These are phyloP conservation scores for Colletotrichum sp. DNA, from an alignment of 2,329 filamentous ascomycete species.

Conservation along the genomic window DNA sequence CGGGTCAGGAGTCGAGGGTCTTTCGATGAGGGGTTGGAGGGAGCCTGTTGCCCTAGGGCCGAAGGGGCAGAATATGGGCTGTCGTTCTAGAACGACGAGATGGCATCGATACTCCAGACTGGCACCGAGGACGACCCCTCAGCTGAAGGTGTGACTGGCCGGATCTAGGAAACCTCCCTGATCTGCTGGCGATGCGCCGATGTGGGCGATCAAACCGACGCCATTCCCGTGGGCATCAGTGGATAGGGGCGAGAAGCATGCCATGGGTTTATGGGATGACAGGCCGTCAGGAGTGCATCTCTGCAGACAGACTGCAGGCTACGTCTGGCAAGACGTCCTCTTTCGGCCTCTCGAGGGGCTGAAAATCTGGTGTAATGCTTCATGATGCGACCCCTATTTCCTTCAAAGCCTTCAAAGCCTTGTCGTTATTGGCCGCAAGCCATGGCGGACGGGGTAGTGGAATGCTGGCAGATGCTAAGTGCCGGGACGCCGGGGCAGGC, in stretches of 20 bases:
- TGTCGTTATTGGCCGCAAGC: not conserved
- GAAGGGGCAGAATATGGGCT: not conserved
- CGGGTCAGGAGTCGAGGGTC: not conserved
- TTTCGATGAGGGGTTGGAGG: not conserved
- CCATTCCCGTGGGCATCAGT: not conserved
- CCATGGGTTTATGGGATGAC: not conserved
- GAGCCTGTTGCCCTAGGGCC: not conserved
- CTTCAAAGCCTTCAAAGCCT: not conserved
- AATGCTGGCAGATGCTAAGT: not conserved
- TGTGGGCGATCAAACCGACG: slow-evolving; percentile 12
- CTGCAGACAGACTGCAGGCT: not conserved
- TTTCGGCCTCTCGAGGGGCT: not conserved
- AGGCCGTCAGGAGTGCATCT: not conserved
- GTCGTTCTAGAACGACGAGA: not conserved
- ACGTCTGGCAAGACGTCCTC: not conserved
- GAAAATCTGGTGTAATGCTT: not conserved
- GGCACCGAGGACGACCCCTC: not conserved
- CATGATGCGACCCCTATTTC: not conserved
- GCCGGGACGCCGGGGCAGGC: not conserved
- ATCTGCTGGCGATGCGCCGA: not conserved
- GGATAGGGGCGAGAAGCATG: not conserved
- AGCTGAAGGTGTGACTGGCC: not conserved
- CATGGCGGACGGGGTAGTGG: not conserved
- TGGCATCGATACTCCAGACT: not conserved
- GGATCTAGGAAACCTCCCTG: not conserved